Conservation (phyloP, 257 asterid species). For the Solanum infundibuliforme region DNA sequence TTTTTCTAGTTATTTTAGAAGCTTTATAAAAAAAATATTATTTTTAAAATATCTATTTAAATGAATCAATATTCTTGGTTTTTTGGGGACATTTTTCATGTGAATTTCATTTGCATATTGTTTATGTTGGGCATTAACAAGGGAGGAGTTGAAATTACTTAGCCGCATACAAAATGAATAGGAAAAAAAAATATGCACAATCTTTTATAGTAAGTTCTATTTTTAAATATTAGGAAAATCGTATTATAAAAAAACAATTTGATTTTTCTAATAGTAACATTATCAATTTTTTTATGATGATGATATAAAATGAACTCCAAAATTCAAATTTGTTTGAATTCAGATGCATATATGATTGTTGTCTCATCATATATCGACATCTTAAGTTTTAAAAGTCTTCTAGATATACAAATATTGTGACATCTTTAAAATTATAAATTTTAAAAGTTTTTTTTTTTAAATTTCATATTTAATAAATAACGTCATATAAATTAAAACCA, state of each 20-base stretch:
- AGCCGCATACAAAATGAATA: background rate
- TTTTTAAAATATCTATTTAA: background rate
- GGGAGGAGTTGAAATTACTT: background rate
- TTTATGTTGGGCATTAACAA: background rate
- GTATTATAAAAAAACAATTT: background rate
- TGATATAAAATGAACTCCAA: background rate
- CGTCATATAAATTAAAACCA: background rate
- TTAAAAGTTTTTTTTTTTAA: background rate
- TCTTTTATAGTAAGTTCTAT: background rate
- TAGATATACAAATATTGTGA: background rate
- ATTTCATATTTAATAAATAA: background rate
- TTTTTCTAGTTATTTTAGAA: background rate
- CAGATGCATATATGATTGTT: background rate
- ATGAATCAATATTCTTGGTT: background rate
- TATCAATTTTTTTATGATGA: background rate
- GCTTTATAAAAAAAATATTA: background rate
- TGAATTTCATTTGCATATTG: background rate
- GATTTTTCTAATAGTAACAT: background rate
- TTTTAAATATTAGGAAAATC: background rate
- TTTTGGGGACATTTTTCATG: background rate
- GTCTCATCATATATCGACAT: background rate
- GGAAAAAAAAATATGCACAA: background rate
- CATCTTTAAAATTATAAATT: background rate
- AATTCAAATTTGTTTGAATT: background rate
- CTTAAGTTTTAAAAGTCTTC: background rate